Evolutionary conservation across 257 asterid species (phyloP), one percentile per base, ranked within the genome.

Genomic region (Rehmannia glutinosa): DNA sequence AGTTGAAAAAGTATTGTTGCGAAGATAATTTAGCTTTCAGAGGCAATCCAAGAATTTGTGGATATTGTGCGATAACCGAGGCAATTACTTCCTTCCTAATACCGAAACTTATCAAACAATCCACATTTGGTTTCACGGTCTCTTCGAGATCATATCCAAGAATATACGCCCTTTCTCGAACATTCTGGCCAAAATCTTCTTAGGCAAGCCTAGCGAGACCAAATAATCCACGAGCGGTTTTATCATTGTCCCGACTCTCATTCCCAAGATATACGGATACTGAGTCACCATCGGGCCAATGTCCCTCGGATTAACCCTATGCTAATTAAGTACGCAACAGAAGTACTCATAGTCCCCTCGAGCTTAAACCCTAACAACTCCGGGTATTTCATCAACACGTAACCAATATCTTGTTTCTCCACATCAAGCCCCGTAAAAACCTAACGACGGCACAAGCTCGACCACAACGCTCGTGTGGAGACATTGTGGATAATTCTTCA

Each of bases 211-310:
- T 70, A 93, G 59, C 0, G 96, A 88, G 59, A 93, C 83, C 77
- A 93, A 82, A 75, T 86, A 93, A 70, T 93, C 99, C 38, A 93
- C 95, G 8, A 93, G 84, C 1, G 96, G 97, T 69, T 90, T 93
- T 70, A 90, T 90, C 84, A 76, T 78, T 0, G 96, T 93, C 74
- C 97, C 99, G 13, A 93, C 97, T 69, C 99, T 85, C 97, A 93
- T 88, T 27, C 99, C 99, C 75, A 93, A 81, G 38, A 90, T 3
- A 71, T 85, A 93, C 0, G 99, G 99, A 74, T 93, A 90, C 46
- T 93, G 97, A 6, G 99, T 90, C 42, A 84, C 95, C 97, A 93
- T 93, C 0, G 99, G 96, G n/a, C 99, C 99, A 38, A 90, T 83
- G 66, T 93, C 97, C 75, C 97, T 85, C 0, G 89, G 96, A 71